Evolutionary conservation across 345 rosid species (phyloP), one percentile per base, ranked within the genome.

Genomic region (Pseudoturritis turrita): DNA sequence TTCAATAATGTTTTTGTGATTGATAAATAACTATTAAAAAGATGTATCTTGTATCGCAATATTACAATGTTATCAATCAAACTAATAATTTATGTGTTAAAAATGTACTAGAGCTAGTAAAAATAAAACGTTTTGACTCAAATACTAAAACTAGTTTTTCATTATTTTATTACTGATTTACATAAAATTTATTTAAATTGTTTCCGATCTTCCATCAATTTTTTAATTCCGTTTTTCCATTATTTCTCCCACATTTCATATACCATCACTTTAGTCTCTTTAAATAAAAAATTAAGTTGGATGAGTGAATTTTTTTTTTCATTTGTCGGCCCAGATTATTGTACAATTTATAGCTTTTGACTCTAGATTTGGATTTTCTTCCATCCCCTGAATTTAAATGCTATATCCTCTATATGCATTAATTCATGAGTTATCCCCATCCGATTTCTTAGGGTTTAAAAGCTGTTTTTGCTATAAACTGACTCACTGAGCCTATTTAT

Each of bases 381-480:
- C 15, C 7, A 19, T n/a, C 31, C 7, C 35, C n/a, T 8, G 10
- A 35, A 46, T 50, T 31, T 50, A 71, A 50, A 60, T 26, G 62
- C 17, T 2, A 8, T 14, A 62, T 28, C 15, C 46, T 62, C 39
- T 54, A 50, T 47, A 28, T 37, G 68, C 60, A 50, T 55, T 3
- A 37, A 18, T 65, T 25, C 65, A 46, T 64, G 71, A 63, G 41
- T 36, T 36, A 36, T 63, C 64, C n/a, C 47, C 43, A 64, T 65
- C 64, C 57, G 36, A n/a, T 28, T 40, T 13, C 39, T 10, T 65
- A 47, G 72, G 72, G 53, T 33, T 73, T 35, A 37, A 73, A 56
- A 65, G 72, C 77, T 73, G 36, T 47, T 47, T 28, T 39, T 58
- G 73, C 78, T 66, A 66, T 58, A 58, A 58, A 39, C 78, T 74